Percentiles rank a stretch among this genome's conserved stretches.
phyloP scores from a whole-genome alignment of 2,329 filamentous ascomycete genomes.

The Alternaria infectoria region DNA sequence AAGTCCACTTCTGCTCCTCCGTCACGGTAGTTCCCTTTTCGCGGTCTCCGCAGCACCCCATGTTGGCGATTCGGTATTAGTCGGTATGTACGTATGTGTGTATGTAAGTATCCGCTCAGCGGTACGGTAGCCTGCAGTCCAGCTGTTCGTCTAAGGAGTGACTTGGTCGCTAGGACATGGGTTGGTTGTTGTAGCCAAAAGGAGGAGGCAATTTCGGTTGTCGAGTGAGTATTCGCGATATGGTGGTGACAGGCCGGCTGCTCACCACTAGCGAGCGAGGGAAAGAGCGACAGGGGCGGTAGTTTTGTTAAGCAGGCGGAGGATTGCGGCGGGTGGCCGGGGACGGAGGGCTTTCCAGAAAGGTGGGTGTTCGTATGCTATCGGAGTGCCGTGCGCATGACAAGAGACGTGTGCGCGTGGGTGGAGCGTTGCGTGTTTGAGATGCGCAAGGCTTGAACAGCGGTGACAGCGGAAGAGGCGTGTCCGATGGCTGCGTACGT shows the following conservation, averaged over 20 bases:
- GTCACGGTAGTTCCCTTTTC: constrained; percentile 48
- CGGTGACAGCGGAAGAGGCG: constrained; percentile 30
- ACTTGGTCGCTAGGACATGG: constrained; percentile 36
- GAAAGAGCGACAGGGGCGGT: constrained; percentile 38
- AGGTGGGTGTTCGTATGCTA: constrained; percentile 28
- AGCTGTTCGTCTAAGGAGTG: constrained; percentile 46
- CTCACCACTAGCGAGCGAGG: constrained; percentile 39
- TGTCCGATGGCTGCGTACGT: constrained; percentile 18
- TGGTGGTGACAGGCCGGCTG: constrained; percentile 49
- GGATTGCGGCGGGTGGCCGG: constrained; percentile 21
- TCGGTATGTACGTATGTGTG: constrained; percentile 17
- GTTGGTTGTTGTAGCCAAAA: constrained; percentile 8
- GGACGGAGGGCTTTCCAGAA: constrained; percentile 9
- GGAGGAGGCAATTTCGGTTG: constrained; percentile 1
- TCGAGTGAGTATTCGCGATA: constrained; percentile 20
- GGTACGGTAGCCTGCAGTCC: constrained; percentile 41
- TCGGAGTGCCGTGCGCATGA: constrained; percentile 37
- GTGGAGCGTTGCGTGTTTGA: constrained; percentile 42
- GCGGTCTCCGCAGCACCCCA: constrained; percentile 49
- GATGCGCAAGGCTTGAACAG: constrained; percentile 34
- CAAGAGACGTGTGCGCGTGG: constrained; percentile 20
- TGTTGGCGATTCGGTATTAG: constrained; percentile 38
- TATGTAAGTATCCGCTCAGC: constrained; percentile 42
- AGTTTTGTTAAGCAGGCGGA: constrained; percentile 26
- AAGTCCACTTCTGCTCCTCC: constrained; percentile 76